These are phyloP conservation scores for Fusarium armeniacum DNA, from an alignment of 2,329 filamentous ascomycete genomes.

Conservation along the genomic window DNA sequence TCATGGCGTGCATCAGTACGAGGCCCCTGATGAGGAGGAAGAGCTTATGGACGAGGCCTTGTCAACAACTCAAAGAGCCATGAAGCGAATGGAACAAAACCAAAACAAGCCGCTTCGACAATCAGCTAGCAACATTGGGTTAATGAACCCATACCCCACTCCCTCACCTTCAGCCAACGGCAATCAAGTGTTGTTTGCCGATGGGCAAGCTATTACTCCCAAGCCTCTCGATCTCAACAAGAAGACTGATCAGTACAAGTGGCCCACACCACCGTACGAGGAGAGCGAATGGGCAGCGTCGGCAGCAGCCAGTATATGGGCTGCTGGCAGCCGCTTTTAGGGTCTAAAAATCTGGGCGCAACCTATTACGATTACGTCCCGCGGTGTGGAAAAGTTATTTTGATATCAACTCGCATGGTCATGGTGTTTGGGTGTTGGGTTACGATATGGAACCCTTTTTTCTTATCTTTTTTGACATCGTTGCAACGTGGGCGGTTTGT, in stretches of 20 bases:
- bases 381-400: constrained; percentile 48
- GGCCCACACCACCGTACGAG: constrained; percentile 96
- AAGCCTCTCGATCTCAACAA: constrained; percentile 79
- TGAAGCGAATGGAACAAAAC: constrained; percentile 75
- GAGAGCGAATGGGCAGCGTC: constrained; percentile 92
- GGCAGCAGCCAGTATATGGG: constrained; percentile 85
- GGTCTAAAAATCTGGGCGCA: constrained; percentile 24
- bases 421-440: constrained; percentile 52
- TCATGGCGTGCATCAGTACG: constrained; percentile 86
- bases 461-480: constrained; percentile 33
- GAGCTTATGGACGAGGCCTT: constrained; percentile 93
- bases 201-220: constrained; percentile 71
- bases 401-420: constrained; percentile 48
- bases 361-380: constrained; percentile 46
- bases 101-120: constrained; percentile 65
- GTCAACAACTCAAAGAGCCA: constrained; percentile 80
- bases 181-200: constrained; percentile 80
- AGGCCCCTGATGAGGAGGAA: constrained; percentile 96
- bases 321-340: constrained; percentile 75
- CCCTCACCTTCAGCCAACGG: constrained; percentile 86
- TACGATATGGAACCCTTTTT: constrained; percentile 41
- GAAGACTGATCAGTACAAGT: constrained; percentile 75
- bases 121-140: constrained; percentile 73
- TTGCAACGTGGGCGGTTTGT: constrained; percentile 44
- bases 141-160: constrained; percentile 73